phyloP scores from a whole-genome alignment of 2,329 filamentous ascomycete species.

The Camillea tinctor region DNA sequence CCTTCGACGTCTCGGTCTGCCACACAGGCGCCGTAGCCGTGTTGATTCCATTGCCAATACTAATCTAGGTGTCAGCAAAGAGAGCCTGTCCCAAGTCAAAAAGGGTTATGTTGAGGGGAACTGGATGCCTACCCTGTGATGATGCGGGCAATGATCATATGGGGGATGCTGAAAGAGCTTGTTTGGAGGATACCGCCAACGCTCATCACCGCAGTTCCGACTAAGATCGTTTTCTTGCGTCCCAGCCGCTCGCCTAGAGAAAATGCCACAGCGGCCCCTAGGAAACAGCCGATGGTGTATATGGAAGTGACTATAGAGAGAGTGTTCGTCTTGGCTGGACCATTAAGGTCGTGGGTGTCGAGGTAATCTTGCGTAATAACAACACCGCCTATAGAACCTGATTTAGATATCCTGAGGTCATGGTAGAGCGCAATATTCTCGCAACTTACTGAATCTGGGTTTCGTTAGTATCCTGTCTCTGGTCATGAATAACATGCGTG shows the following conservation, averaged over 20 bases:
- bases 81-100: neutral
- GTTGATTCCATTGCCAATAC: constrained; percentile 43
- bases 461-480: neutral
- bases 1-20: constrained; percentile 32
- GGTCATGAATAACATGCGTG: neutral
- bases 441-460: constrained; percentile 7
- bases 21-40: constrained; percentile 31
- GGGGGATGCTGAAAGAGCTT: constrained; percentile 31
- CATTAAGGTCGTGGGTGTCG: constrained; percentile 43
- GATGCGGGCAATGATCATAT: constrained; percentile 42
- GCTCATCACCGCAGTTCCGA: constrained; percentile 43
- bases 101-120: no score
- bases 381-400: constrained; percentile 39
- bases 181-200: constrained; percentile 29
- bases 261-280: constrained; percentile 40
- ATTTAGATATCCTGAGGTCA: neutral
- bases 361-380: constrained; percentile 54
- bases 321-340: constrained; percentile 33
- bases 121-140: constrained; percentile 32
- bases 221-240: constrained; percentile 41
- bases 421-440: neutral
- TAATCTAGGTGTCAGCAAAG: constrained; percentile 5
- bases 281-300: constrained; percentile 42
- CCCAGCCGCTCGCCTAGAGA: constrained; percentile 44
- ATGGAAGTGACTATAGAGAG: constrained; percentile 48